phyloP scores from a whole-genome alignment of 1,284 basidiomycete genomes.

The Tetrapyrgos nigripes region DNA sequence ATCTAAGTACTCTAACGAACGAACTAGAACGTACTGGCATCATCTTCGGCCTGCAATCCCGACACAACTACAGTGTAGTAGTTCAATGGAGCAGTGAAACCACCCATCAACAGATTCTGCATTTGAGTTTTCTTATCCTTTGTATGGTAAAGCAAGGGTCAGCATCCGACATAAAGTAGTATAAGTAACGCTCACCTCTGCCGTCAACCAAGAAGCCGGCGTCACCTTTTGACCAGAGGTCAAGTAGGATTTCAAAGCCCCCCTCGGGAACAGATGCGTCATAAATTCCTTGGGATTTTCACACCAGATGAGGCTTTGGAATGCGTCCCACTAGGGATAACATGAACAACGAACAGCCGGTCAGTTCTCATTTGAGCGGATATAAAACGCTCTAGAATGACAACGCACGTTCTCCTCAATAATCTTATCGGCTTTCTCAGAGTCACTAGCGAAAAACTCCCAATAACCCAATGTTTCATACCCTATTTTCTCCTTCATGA shows the following conservation, averaged over 20 bases:
- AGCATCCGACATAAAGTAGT: neutral
- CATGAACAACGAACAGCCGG: too few species aligned
- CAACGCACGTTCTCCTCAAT: neutral
- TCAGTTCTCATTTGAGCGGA: too few species aligned
- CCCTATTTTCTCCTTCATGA: slow-evolving; percentile 30
- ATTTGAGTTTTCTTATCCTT: slow-evolving; percentile 17
- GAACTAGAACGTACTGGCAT: neutral
- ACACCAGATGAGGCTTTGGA: slow-evolving; percentile 1
- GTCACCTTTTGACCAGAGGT: neutral
- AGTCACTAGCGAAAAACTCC: slow-evolving; percentile 41
- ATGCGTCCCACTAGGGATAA: neutral
- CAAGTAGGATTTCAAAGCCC: neutral
- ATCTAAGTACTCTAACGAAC: too few species aligned
- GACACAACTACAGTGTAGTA: slow-evolving; percentile 30
- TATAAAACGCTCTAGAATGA: neutral
- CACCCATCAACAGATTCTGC: slow-evolving; percentile 21
- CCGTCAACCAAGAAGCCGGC: slow-evolving; percentile 5
- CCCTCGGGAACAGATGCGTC: neutral
- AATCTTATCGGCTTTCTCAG: slow-evolving; percentile 32
- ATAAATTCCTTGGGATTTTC: slow-evolving; percentile 7
- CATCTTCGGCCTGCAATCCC: slow-evolving; percentile 1
- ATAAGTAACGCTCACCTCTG: slow-evolving; percentile 1
- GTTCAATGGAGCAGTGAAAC: slow-evolving; percentile 25
- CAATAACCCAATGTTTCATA: slow-evolving; percentile 41
- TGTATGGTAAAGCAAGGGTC: neutral